Evolutionary conservation across 495 filamentous ascomycete genomes (phyloP).

Genomic region (Astrocystis sublimbata): DNA sequence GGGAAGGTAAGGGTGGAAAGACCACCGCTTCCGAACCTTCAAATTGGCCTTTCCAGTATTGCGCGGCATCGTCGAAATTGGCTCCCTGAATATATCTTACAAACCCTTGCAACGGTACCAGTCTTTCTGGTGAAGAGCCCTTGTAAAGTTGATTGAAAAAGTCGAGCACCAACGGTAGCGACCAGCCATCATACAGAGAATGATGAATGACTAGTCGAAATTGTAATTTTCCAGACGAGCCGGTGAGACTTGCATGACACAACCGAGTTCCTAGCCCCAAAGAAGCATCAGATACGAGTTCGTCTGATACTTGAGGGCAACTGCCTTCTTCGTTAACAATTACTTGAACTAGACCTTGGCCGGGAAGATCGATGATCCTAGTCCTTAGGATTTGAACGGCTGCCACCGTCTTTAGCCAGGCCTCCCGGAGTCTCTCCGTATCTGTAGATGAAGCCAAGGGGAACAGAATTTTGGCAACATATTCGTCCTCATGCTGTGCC

Average conservation of each 20-base stretch:
- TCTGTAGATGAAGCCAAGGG: too few species aligned
- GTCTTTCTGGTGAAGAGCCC: background rate
- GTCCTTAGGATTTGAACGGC: conserved; percentile 48
- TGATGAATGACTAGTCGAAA: too few species aligned
- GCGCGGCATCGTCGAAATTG: background rate
- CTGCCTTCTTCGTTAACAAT: background rate
- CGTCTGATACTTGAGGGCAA: background rate
- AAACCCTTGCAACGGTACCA: background rate
- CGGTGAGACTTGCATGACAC: too few species aligned
- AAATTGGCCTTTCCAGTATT: background rate
- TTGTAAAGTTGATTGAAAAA: too few species aligned
- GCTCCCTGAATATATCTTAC: background rate
- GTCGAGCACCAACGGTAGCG: too few species aligned
- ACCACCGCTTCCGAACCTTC: background rate
- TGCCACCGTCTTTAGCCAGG: too few species aligned
- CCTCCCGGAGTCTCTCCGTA: too few species aligned
- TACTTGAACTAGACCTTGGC: background rate
- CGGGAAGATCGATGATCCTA: conserved; percentile 17
- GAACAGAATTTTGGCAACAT: too few species aligned
- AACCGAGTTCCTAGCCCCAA: too few species aligned
- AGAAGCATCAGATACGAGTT: conserved; percentile 2
- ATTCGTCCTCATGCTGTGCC: too few species aligned
- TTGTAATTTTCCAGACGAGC: too few species aligned
- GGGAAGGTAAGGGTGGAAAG: background rate
- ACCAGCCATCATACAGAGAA: conserved; percentile 15